Conservation (phyloP, 805 yeast genomes). For the Monosporozyma siamensis region DNA sequence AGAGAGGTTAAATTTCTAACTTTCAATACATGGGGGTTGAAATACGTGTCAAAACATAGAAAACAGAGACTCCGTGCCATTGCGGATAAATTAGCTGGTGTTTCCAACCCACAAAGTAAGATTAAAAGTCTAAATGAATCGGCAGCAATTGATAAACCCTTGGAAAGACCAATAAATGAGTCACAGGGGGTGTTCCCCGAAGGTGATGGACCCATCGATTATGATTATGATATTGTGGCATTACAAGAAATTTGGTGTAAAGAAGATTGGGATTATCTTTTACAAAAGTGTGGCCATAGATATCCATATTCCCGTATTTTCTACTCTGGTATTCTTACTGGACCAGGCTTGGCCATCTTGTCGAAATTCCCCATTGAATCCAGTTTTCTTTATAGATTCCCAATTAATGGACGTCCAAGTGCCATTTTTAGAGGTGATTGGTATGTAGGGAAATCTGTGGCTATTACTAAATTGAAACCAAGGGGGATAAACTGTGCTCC, state of each 20-base stretch:
- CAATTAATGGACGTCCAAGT: conserved; percentile 87
- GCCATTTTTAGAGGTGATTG: conserved; percentile 95
- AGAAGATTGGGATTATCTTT: conserved; percentile 69
- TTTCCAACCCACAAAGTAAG: not conserved
- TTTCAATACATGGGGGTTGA: conserved; percentile 84
- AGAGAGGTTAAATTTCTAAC: conserved; percentile 44
- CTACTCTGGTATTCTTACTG: conserved; percentile 76
- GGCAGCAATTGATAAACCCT: not conserved
- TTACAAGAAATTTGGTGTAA: conserved; percentile 92
- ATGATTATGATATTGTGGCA: conserved; percentile 70
- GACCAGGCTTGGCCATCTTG: conserved; percentile 85
- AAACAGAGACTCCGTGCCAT: conserved; percentile 59
- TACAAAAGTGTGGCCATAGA: conserved; percentile 32
- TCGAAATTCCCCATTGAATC: conserved; percentile 77
- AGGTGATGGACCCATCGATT: conserved; percentile 9
- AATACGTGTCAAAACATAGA: conserved; percentile 68
- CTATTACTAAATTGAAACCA: conserved; percentile 59
- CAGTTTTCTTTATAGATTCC: conserved; percentile 73
- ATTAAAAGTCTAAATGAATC: not conserved
- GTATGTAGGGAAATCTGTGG: conserved; percentile 88
- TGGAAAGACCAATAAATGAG: not conserved
- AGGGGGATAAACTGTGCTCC: conserved; percentile 31
- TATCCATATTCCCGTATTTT: conserved; percentile 65
- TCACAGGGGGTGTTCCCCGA: conserved; percentile 9
- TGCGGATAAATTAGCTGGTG: conserved; percentile 49